These are phyloP conservation scores for Corylus heterophylla DNA, from an alignment of 306 rosid species.

Conservation along the genomic window DNA sequence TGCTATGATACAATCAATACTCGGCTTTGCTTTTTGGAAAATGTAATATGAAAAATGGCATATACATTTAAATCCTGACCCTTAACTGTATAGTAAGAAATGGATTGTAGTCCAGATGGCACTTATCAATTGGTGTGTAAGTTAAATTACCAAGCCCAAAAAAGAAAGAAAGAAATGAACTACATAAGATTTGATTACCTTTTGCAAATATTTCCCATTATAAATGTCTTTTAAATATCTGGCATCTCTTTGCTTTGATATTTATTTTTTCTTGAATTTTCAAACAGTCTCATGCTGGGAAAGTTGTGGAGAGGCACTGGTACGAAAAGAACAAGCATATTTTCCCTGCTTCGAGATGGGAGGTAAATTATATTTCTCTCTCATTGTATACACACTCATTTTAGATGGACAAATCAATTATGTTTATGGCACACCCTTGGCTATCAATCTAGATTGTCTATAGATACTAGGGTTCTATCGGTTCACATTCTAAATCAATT, in stretches of 20 bases:
- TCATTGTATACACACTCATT: neutral
- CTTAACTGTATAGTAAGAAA: neutral
- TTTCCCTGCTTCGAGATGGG: conserved; percentile 99
- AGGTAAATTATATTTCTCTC: conserved; percentile 45
- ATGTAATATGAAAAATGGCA: neutral
- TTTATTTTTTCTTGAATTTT: conserved; percentile 7
- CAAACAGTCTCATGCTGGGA: conserved; percentile 93
- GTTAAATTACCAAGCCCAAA: too few relatives aligned
- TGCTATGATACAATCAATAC: neutral
- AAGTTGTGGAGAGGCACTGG: conserved; percentile 98
- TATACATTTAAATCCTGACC: neutral
- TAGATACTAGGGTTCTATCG: neutral
- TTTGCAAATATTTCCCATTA: too few relatives aligned
- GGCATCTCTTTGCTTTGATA: neutral
- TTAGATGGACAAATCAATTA: neutral
- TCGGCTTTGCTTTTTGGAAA: neutral
- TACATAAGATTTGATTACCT: too few relatives aligned
- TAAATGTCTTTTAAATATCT: neutral
- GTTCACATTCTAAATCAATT: neutral
- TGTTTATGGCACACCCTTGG: neutral
- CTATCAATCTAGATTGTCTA: neutral
- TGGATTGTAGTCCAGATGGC: neutral
- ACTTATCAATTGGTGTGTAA: too few relatives aligned
- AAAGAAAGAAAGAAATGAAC: too few relatives aligned
- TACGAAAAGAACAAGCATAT: conserved; percentile 97